Base-by-base conservation (phyloP, 331 rosid species). In the Phaseolus coccineus region DNA sequence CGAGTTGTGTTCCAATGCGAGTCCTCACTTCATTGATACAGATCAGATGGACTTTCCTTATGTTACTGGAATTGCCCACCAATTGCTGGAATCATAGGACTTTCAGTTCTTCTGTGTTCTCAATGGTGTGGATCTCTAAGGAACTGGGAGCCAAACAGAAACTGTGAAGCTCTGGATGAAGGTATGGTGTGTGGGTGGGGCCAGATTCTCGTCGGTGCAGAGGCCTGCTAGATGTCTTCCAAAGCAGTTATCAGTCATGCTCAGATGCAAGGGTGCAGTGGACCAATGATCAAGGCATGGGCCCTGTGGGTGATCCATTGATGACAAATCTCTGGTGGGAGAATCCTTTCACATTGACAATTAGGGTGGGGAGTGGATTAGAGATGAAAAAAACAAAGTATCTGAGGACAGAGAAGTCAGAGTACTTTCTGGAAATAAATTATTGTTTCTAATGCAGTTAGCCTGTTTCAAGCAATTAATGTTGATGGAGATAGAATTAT, bases 101-200 rank as follows among this genome's bases (percentile, higher is more conserved):
- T 27, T 0, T 63, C 3, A 9, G 2, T 39, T 39, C 25, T 27
- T 67, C 28, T 50, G 12, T 69, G 33, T 46, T 24, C 13, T 27
- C 73, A 69, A 69, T 14, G 39, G 40, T 46, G 19, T 63, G 61
- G n/a, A 35, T 76, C 30, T 76, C 80, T 33, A 10, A 48, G 39
- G 51, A 63, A 27, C 52, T 50, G 42, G 74, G 56, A 31, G 15
- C 51, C 72, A n/a, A 61, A 30, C 46, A 46, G 55, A 22, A 48
- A 6, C 47, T 75, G 47, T 15, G 58, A 5, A 59, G 71, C 24
- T 8, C 10, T 15, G 12, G 22, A n/a, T 19, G 4, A 13, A 39
- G 25, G 28, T 8, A 63, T 63, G 37, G 30, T 27, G 42, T 48
- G n/a, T 65, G 4, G 30, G 46, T 52, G 44, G 56, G 55, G 13